Evolutionary conservation across 2,329 filamentous ascomycete species (phyloP).

Genomic region (Trichoderma polysporum): DNA sequence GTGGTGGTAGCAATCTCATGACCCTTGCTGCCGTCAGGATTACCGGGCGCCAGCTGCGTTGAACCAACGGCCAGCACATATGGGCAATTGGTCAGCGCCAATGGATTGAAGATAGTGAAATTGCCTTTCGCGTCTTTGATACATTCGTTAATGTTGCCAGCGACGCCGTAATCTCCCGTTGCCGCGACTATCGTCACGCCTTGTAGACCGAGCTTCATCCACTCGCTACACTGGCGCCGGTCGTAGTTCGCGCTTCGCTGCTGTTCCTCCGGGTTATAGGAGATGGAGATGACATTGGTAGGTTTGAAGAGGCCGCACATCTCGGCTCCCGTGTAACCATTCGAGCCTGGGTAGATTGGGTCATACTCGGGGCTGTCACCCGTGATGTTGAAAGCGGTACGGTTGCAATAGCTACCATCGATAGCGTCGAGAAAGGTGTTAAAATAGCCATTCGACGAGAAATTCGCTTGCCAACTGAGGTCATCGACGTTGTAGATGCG

Average conservation of each 20-base stretch:
- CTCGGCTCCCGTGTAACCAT: constrained; percentile 39
- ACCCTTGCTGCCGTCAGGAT: not conserved
- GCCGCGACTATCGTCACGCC: constrained; percentile 50
- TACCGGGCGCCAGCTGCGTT: constrained; percentile 42
- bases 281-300: constrained; percentile 54
- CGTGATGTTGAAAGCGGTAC: constrained; percentile 29
- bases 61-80: constrained; percentile 51
- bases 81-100: constrained; percentile 47
- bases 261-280: constrained; percentile 52
- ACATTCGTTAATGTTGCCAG: constrained; percentile 45
- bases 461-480: not conserved
- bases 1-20: not conserved
- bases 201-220: constrained; percentile 55
- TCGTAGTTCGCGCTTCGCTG: constrained; percentile 49
- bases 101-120: constrained; percentile 35
- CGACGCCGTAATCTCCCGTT: constrained; percentile 41
- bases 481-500: constrained; percentile 40
- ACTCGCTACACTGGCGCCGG: constrained; percentile 52
- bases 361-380: constrained; percentile 30
- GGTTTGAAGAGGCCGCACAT: constrained; percentile 44
- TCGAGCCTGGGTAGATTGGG: constrained; percentile 28
- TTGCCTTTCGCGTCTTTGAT: constrained; percentile 32
- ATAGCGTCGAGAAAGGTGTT: constrained; percentile 43
- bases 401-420: constrained; percentile 44
- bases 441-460: constrained; percentile 27